Evolutionary conservation across 2,329 filamentous ascomycete species (phyloP).

Genomic region (Cladobotryum mycophilum): DNA sequence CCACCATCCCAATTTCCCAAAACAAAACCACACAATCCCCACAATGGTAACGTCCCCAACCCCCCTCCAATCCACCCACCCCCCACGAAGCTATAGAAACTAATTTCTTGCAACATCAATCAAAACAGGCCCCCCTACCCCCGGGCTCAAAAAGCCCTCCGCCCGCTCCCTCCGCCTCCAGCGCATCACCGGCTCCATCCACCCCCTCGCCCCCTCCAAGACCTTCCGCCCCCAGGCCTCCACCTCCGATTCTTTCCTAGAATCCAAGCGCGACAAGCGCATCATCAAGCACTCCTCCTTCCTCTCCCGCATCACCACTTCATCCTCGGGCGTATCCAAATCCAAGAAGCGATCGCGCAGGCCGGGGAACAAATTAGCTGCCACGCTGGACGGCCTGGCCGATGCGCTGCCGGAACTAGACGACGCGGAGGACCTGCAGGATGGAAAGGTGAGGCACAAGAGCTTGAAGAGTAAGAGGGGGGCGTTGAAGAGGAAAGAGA

Average conservation of each 20-base stretch:
- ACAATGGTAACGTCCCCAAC: conserved; percentile 8
- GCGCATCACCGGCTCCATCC: conserved; percentile 42
- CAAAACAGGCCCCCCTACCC: conserved; percentile 27
- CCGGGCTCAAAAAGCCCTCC: conserved; percentile 46
- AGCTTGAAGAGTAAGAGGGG: conserved; percentile 71
- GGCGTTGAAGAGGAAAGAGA: conserved; percentile 76
- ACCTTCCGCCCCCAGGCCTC: conserved; percentile 45
- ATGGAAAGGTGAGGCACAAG: conserved; percentile 62
- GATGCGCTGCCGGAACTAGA: conserved; percentile 67
- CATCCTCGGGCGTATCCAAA: conserved; percentile 31
- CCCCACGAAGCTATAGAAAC: background rate
- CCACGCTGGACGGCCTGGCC: conserved; percentile 65
- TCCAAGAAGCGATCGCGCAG: conserved; percentile 29
- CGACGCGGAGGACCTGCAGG: conserved; percentile 38
- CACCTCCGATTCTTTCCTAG: conserved; percentile 54
- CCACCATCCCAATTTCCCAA: background rate
- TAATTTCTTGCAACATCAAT: background rate
- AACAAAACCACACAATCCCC: background rate
- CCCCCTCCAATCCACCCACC: rapidly evolving
- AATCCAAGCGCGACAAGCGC: conserved; percentile 77
- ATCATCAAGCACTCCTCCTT: conserved; percentile 76
- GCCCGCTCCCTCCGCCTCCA: conserved; percentile 51
- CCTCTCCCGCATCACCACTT: conserved; percentile 66
- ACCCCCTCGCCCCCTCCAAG: conserved; percentile 46
- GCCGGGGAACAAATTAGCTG: too few relatives aligned